Percentiles rank a stretch among this genome's conserved stretches.
These are phyloP conservation scores for Epichloe baconii DNA, from an alignment of 2,329 filamentous ascomycete species.

Conservation along the genomic window DNA sequence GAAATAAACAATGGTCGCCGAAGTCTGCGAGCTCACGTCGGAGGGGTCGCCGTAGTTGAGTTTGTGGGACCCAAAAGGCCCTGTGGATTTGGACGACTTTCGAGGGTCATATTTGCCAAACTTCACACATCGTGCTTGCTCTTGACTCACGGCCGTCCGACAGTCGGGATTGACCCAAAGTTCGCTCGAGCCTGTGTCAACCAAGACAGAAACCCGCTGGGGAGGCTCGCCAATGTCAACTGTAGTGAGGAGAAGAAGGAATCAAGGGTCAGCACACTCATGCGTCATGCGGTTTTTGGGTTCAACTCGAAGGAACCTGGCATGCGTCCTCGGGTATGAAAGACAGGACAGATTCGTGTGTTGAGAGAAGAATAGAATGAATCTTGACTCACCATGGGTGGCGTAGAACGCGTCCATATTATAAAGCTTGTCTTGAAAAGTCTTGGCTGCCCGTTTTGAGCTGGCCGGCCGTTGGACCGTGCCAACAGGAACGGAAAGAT, in stretches of 20 bases:
- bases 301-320: neutral
- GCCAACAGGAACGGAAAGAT: constrained; percentile 23
- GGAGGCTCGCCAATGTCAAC: constrained; percentile 29
- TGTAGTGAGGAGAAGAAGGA: constrained; percentile 9
- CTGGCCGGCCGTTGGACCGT: constrained; percentile 14
- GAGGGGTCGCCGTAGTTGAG: constrained; percentile 27
- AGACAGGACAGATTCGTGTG: neutral
- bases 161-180: constrained; percentile 43
- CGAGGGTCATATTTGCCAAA: constrained; percentile 32
- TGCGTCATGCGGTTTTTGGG: neutral
- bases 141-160: constrained; percentile 20
- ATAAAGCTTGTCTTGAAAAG: constrained; percentile 18
- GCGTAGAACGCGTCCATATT: constrained; percentile 28
- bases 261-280: neutral
- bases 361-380: neutral
- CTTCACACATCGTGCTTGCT: constrained; percentile 22
- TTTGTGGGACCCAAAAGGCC: constrained; percentile 23
- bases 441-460: constrained; percentile 8
- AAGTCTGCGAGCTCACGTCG: constrained; percentile 22
- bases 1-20: constrained; percentile 31
- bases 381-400: constrained; percentile 20
- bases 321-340: neutral
- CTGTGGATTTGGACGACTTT: constrained; percentile 24
- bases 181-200: constrained; percentile 40
- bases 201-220: constrained; percentile 31